Conservation (phyloP, 129 eudicot genomes). For the Centaurea solstitialis region DNA sequence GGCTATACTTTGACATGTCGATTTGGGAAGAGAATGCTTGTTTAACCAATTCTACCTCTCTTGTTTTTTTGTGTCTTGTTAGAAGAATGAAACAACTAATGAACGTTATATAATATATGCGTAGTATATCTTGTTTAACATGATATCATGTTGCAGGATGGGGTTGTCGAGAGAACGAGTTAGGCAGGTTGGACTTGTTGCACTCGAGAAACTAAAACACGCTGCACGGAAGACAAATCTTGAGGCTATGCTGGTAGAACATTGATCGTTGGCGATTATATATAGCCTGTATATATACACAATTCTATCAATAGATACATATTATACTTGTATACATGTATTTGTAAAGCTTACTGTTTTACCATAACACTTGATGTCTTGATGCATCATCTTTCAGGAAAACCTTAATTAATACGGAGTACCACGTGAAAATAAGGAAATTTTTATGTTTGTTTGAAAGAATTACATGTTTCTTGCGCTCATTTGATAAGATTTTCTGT, state of each 20-base stretch:
- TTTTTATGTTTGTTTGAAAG: neutral
- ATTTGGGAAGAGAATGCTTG: too few relatives aligned
- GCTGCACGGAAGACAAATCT: conserved; percentile 82
- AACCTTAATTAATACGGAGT: conserved; percentile 1
- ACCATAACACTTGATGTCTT: conserved; percentile 12
- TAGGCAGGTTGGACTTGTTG: conserved; percentile 94
- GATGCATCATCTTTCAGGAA: conserved; percentile 2
- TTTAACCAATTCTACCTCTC: too few relatives aligned
- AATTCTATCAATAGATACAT: conserved; percentile 25
- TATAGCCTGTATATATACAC: conserved; percentile 26
- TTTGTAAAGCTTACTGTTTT: conserved; percentile 24
- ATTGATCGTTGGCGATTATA: conserved; percentile 30
- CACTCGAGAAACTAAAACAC: conserved; percentile 85
- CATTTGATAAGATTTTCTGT: neutral
- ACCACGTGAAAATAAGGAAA: conserved; percentile 12
- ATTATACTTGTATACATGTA: conserved; percentile 22
- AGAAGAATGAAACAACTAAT: neutral
- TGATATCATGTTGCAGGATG: conserved; percentile 53
- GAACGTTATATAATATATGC: neutral
- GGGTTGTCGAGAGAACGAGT: conserved; percentile 98
- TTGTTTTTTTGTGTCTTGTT: neutral
- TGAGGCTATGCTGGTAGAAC: conserved; percentile 78
- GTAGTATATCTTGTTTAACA: neutral
- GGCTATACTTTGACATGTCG: too few relatives aligned
- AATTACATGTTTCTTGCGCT: neutral